These are phyloP conservation scores for Stephania japonica DNA, from an alignment of 164 flowering plant genomes.

Conservation along the genomic window DNA sequence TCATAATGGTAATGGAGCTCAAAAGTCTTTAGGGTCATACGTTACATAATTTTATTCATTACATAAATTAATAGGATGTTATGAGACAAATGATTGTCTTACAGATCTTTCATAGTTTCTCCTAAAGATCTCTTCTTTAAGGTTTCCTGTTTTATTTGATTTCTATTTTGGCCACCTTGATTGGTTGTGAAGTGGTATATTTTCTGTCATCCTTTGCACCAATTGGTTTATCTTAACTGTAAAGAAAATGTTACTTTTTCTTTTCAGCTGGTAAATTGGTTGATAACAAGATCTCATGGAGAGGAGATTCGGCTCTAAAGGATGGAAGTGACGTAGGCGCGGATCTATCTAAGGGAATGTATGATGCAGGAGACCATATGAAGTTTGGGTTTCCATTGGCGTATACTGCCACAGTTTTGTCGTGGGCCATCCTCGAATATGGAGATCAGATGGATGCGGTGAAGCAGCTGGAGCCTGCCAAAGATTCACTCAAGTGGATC, in stretches of 20 bases:
- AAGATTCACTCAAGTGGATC: slow-evolving; percentile 80
- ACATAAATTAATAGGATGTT: no score
- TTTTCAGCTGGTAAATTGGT: slow-evolving; percentile 63
- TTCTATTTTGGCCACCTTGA: no score
- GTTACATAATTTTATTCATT: no score
- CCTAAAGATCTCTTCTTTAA: no score
- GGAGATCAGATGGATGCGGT: slow-evolving; percentile 87
- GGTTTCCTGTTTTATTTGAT: no score
- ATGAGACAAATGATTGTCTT: no score
- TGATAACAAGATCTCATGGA: slow-evolving; percentile 58
- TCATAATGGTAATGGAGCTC: no score
- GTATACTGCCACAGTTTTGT: slow-evolving; percentile 82
- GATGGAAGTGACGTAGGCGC: slow-evolving; percentile 60
- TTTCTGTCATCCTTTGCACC: neutral
- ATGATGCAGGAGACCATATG: slow-evolving; percentile 95
- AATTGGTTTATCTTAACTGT: neutral
- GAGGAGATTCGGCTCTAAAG: slow-evolving; percentile 73
- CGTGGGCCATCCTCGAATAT: slow-evolving; percentile 93
- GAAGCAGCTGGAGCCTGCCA: slow-evolving; percentile 63
- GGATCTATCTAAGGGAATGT: slow-evolving; percentile 94
- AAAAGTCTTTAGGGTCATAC: no score
- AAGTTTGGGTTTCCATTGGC: slow-evolving; percentile 97
- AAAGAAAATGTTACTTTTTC: slow-evolving; percentile 6
- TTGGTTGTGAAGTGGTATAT: no score
- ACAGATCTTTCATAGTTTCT: no score